Conservation (phyloP, 306 rosid genomes). For the Vigna hirtella region DNA sequence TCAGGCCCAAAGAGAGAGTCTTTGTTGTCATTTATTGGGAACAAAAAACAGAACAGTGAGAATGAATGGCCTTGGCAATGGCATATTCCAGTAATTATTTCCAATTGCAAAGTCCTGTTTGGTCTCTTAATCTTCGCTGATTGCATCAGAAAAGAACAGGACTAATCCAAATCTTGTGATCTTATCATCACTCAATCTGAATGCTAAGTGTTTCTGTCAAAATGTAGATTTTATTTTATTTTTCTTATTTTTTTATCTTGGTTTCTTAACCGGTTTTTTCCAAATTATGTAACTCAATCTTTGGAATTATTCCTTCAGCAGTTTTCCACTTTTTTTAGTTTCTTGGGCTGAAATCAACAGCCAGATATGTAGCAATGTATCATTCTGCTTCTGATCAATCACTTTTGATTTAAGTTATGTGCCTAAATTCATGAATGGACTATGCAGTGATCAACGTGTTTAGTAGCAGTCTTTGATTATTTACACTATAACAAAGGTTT, state of each 20-base stretch:
- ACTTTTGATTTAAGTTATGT: background rate
- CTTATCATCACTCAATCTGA: conserved; percentile 12
- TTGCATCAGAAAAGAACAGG: conserved; percentile 34
- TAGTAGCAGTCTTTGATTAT: conserved; percentile 5
- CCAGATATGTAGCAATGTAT: conserved; percentile 3
- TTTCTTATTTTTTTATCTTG: background rate
- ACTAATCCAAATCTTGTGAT: conserved; percentile 38
- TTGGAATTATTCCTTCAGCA: conserved; percentile 2
- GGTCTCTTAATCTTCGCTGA: conserved; percentile 52
- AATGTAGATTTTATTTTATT: conserved; percentile 2
- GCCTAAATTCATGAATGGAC: background rate
- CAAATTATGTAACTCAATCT: conserved; percentile 16
- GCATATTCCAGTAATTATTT: conserved; percentile 68
- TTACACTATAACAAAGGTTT: background rate
- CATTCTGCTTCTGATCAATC: background rate
- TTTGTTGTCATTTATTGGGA: conserved; percentile 36
- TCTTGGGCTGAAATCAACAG: conserved; percentile 37
- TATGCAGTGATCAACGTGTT: conserved; percentile 22
- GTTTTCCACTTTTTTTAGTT: background rate
- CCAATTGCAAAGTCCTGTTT: conserved; percentile 45
- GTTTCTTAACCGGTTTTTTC: background rate
- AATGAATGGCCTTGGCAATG: conserved; percentile 33
- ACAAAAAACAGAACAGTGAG: conserved; percentile 10
- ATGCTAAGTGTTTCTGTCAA: conserved; percentile 26
- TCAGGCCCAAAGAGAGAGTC: conserved; percentile 39